phyloP scores from a whole-genome alignment of 495 filamentous ascomycete species.

The Cercophora sp. region DNA sequence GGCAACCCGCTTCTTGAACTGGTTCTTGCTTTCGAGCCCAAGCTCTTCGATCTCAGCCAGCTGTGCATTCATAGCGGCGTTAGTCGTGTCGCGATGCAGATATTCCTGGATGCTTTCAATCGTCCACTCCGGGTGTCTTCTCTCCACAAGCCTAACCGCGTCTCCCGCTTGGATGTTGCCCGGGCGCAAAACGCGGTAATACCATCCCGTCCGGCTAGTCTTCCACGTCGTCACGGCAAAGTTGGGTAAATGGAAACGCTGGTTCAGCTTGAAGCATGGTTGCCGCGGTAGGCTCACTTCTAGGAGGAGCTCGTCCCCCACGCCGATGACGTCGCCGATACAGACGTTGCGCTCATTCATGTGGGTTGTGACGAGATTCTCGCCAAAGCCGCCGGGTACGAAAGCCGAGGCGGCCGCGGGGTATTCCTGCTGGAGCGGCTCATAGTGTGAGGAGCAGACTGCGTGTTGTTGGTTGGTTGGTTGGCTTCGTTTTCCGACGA shows the following conservation, averaged over 20 bases:
- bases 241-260: constrained; percentile 50
- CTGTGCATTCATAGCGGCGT: constrained; percentile 42
- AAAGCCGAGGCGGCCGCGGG: constrained; percentile 41
- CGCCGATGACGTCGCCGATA: constrained; percentile 51
- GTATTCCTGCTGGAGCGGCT: constrained; percentile 41
- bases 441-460: constrained; percentile 53
- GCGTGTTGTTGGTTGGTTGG: background rate
- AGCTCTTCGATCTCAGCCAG: constrained; percentile 43
- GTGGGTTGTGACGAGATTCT: constrained; percentile 48
- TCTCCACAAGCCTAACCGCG: constrained; percentile 40
- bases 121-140: constrained; percentile 48
- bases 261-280: constrained; percentile 57
- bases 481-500: constrained; percentile 5
- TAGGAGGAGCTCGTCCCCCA: constrained; percentile 23
- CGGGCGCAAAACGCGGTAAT: constrained; percentile 47
- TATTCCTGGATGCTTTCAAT: constrained; percentile 54
- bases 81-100: constrained; percentile 43
- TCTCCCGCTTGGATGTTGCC: constrained; percentile 48
- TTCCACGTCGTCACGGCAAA: constrained; percentile 52
- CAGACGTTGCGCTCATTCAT: constrained; percentile 57
- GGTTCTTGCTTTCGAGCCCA: constrained; percentile 42
- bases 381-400: constrained; percentile 51
- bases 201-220: constrained; percentile 51
- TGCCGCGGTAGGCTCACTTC: constrained; percentile 46
- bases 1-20: constrained; percentile 37